Evolutionary conservation across 257 asterid species (phyloP).

Genomic region (Solanum piurae): DNA sequence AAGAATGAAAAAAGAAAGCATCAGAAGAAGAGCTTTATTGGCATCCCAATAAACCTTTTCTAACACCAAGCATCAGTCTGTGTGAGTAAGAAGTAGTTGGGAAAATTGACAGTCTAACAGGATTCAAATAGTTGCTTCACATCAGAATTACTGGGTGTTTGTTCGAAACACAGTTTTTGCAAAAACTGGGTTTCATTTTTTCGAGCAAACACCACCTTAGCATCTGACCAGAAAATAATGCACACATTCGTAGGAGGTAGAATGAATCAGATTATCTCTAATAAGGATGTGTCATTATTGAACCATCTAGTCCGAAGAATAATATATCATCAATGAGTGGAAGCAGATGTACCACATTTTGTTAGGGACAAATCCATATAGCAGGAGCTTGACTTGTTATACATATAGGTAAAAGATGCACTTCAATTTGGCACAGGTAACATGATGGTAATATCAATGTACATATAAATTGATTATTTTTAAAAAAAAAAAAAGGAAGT

Average conservation of each 20-base stretch:
- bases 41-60: not conserved
- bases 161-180: not conserved
- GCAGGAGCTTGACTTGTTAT: not conserved
- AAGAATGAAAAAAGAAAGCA: not conserved
- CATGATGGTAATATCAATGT: not conserved
- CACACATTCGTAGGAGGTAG: not conserved
- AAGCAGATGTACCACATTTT: not conserved
- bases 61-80: not conserved
- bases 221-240: not conserved
- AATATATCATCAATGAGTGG: not conserved
- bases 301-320: not conserved
- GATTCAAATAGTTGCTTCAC: not conserved
- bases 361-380: not conserved
- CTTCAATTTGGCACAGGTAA: not conserved
- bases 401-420: not conserved
- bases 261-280: not conserved
- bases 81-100: not conserved
- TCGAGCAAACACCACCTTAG: not conserved
- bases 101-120: not conserved
- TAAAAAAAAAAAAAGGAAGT: not conserved
- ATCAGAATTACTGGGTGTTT: not conserved
- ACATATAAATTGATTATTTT: not conserved
- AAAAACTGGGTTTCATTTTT: not conserved
- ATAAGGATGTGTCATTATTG: not conserved
- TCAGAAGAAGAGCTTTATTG: not conserved